Evolutionary conservation across 1,284 basidiomycete species (phyloP), one percentile per base, ranked within the genome.

Genomic region (Sporisorium scitamineum): DNA sequence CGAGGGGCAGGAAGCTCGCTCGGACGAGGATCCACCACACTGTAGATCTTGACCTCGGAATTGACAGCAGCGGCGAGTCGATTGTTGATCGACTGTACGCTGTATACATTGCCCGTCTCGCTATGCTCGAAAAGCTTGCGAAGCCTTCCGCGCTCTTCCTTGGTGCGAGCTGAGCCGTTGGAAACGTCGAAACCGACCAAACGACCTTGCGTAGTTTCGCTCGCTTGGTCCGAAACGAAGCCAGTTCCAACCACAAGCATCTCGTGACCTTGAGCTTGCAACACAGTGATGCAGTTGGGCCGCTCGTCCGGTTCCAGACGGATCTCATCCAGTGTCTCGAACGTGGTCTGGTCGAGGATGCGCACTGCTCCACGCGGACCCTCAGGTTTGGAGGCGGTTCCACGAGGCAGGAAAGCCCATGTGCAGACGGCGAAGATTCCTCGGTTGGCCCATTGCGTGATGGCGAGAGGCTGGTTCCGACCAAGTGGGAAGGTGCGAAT

Each of bases 401-500:
- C 79, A 7, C 68, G 63, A n/a, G 79, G 76, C 20, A 70, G 47
- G 62, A 72, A 80, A 0, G 54, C 29, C 71, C 71, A 77, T 0
- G 78, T 72, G 39, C 69, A 62, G n/a, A 80, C 71, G 7, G 61
- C 78, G 24, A 80, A 69, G 20, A 68, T 34, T 13, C 56, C 32
- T 13, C 68, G 64, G 10, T 53, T 26, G 3, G 45, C 41, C 37
- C 82, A 79, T 39, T 81, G 64, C 7, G 80, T 70, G 47, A 87
- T 80, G n/a, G 81, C 71, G 3, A 82, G 63, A 0, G 86, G 85
- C 50, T 86, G 85, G 42, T 85, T 76, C 11, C 81, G 77, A 13
- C 84, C 86, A 20, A 87, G 78, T 8, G 79, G 74, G 39, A 86
- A 66, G 10, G 85, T 84, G 22, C 76, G 69, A 34, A 86, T 68